A percentile compares a stretch with the other conserved stretches of the same genome.
These are phyloP conservation scores for Aquilaria malaccensis DNA, from an alignment of 345 rosid species.

Conservation along the genomic window DNA sequence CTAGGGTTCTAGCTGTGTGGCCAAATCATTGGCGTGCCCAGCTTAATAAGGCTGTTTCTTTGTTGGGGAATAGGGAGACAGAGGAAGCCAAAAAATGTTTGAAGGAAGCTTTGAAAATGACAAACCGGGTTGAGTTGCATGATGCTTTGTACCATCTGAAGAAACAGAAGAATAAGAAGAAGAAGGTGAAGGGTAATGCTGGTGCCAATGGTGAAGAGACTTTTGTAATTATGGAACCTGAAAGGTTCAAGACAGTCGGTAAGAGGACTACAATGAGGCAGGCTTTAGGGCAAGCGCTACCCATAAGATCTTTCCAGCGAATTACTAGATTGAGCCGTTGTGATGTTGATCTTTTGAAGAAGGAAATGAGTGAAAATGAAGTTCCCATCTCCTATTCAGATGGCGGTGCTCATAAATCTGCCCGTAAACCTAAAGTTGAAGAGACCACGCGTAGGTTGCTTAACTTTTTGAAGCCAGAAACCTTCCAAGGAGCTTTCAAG, in stretches of 20 bases:
- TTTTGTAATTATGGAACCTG: conserved; percentile 55
- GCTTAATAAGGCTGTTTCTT: conserved; percentile 77
- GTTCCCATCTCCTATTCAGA: conserved; percentile 77
- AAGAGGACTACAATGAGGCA: conserved; percentile 63
- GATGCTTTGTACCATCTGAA: conserved; percentile 76
- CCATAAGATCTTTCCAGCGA: conserved; percentile 66
- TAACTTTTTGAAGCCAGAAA: conserved; percentile 64
- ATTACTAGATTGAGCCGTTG: conserved; percentile 65
- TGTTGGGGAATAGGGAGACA: conserved; percentile 79
- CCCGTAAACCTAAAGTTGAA: conserved; percentile 71
- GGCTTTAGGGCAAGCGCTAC: conserved; percentile 60
- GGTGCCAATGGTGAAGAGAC: conserved; percentile 53
- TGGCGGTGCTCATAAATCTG: conserved; percentile 63
- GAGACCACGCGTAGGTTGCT: conserved; percentile 62
- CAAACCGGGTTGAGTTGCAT: conserved; percentile 80
- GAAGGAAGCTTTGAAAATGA: conserved; percentile 84
- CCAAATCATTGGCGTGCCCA: conserved; percentile 97
- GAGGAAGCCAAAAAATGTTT: conserved; percentile 80
- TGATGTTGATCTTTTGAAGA: conserved; percentile 63
- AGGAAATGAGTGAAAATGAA: conserved; percentile 67
- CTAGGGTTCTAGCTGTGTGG: conserved; percentile 72
- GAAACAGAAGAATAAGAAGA: conserved; percentile 56
- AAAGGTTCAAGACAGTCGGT: conserved; percentile 56
- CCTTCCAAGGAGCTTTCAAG: conserved; percentile 85
- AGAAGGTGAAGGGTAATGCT: conserved; percentile 42